Base-by-base conservation (phyloP, 2,329 filamentous ascomycete species). In the Beauveria sp. region DNA sequence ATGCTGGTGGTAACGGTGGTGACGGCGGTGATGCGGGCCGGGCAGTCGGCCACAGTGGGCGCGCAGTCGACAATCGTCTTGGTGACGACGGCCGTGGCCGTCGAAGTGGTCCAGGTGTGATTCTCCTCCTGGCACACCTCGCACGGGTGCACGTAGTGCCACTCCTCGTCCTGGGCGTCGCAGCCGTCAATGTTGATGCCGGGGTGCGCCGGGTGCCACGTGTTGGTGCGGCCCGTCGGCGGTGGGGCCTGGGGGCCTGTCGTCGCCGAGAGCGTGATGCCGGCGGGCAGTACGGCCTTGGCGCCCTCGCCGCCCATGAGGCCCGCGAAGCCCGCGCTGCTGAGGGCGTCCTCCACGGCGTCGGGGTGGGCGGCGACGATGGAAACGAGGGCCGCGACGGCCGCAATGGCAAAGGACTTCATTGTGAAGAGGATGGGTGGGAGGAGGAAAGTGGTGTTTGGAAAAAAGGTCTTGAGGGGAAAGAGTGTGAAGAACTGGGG, bases 1-100 rank as follows among this genome's bases (percentile, higher is more conserved):
- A 80, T 70, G 63, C 77, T 78, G 63, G 76, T 77, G 63, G 73
- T 74, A 62, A 73, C 70, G 43, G 75, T 68, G 61, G 76, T 68
- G 63, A 69, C 70, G 58, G 76, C 70, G 53, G 76, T 78, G 59
- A 72, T 73, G 62, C 70, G 66, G 56, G 66, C 74, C n/a, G 76
- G 75, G 72, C 77, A 79, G 67, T 70, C 58, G 62, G 67, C 65
- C 20, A 74, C 71, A 47, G 70, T 66, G 49, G 73, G 67, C 20
- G 70, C 64, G 69, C 76, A 79, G 70, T 69, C 71, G 66, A 71
- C 70, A 66, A 79, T 66, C 58, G 77, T 79, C 60, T 70, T 70
- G 55, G 71, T 68, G 46, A 70, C 67, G 22, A 76, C 77, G 58
- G 69, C 68, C 58, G 71, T 77, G 67, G 78, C 66, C 63, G 76